phyloP scores from a whole-genome alignment of 768 basidiomycete species.

The Mycena rebaudengoi region DNA sequence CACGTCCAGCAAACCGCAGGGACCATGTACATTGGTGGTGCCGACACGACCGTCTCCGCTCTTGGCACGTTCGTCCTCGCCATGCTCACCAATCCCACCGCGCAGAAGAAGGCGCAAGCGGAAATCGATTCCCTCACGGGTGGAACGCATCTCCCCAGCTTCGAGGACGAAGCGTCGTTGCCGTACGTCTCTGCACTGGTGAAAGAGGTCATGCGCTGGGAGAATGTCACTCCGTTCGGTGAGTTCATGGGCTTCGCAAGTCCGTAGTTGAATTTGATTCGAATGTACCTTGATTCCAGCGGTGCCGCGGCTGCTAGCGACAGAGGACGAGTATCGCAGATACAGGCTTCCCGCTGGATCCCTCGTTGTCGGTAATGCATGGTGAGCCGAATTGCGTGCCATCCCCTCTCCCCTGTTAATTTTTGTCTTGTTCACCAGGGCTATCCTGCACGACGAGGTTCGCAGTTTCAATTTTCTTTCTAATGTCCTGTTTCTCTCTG shows the following conservation, averaged over 20 bases:
- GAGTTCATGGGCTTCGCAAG: constrained; percentile 10
- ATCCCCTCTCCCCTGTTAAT: too few relatives aligned
- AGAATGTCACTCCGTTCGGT: constrained; percentile 43
- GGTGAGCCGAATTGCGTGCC: too few relatives aligned
- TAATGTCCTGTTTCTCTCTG: background rate
- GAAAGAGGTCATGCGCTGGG: constrained; percentile 46
- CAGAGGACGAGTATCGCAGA: constrained; percentile 45
- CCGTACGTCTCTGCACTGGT: constrained; percentile 46
- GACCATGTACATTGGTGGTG: constrained; percentile 27
- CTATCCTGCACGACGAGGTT: constrained; percentile 8
- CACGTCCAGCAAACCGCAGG: background rate
- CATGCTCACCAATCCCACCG: too few relatives aligned
- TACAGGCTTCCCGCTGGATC: constrained; percentile 43
- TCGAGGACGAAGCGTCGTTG: constrained; percentile 38
- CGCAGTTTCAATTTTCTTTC: too few relatives aligned
- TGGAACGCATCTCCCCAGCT: constrained; percentile 40
- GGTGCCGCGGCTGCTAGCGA: constrained; percentile 36
- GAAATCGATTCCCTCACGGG: constrained; percentile 48
- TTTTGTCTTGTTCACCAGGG: background rate
- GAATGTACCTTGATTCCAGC: background rate
- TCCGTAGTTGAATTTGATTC: background rate
- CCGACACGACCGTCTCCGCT: too few relatives aligned
- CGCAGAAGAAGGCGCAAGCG: constrained; percentile 41
- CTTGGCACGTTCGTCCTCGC: constrained; percentile 44
- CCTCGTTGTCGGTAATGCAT: constrained; percentile 31